Evolutionary conservation across 2,329 filamentous ascomycete species (phyloP).

Genomic region (Chrysosphaeria jannelii): DNA sequence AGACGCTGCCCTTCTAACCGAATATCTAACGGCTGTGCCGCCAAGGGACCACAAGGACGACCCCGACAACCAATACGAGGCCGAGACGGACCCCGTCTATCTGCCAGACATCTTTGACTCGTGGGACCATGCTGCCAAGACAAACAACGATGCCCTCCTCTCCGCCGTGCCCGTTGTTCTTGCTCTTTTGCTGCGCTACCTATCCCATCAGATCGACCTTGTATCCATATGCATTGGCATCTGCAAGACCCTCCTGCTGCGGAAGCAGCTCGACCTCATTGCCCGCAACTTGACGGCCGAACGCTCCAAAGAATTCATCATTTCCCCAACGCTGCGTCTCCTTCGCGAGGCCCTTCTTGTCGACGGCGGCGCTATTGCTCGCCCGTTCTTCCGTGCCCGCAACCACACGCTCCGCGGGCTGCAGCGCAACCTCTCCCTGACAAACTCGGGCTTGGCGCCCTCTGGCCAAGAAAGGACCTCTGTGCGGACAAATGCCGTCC

Average conservation of each 20-base stretch:
- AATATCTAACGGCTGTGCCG: slow-evolving; percentile 27
- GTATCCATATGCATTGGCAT: slow-evolving; percentile 46
- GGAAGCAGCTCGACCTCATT: slow-evolving; percentile 51
- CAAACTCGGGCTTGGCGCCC: slow-evolving; percentile 21
- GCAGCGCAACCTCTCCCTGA: slow-evolving; percentile 51
- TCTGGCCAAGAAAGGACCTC: slow-evolving; percentile 45
- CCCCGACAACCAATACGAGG: slow-evolving; percentile 11
- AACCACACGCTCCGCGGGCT: slow-evolving; percentile 55
- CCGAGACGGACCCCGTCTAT: slow-evolving; percentile 28
- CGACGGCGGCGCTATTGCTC: slow-evolving; percentile 58
- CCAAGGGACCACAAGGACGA: slow-evolving; percentile 13
- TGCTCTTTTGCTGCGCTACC: slow-evolving; percentile 48
- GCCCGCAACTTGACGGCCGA: slow-evolving; percentile 50
- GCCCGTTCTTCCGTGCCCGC: slow-evolving; percentile 45
- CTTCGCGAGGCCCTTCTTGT: slow-evolving; percentile 63
- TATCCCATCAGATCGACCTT: slow-evolving; percentile 46
- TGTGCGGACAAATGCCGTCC: slow-evolving; percentile 53
- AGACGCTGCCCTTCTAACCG: slow-evolving; percentile 28
- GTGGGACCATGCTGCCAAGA: slow-evolving; percentile 58
- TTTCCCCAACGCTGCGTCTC: slow-evolving; percentile 63
- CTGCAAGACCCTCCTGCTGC: slow-evolving; percentile 54
- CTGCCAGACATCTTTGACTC: slow-evolving; percentile 59
- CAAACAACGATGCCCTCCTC: slow-evolving; percentile 52
- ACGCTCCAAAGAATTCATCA: slow-evolving; percentile 61
- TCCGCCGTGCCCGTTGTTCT: slow-evolving; percentile 57